Percentiles rank a stretch among this genome's conserved stretches.
phyloP scores from a whole-genome alignment of 2,329 filamentous ascomycete species.

The Xylariaceae sp. region DNA sequence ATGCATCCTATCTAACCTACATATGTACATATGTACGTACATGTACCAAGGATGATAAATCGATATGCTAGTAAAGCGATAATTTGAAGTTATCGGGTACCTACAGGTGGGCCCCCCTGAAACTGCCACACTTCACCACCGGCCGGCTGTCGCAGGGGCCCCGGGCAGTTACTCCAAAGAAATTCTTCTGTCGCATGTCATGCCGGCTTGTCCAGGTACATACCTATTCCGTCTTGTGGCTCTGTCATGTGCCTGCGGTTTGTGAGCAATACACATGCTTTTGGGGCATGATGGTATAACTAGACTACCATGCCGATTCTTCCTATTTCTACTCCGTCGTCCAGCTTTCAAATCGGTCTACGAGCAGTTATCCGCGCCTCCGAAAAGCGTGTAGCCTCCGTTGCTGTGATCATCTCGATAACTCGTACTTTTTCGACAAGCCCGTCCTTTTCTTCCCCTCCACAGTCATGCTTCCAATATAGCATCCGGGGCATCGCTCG shows the following conservation, averaged over 20 bases:
- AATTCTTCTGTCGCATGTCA: constrained; percentile 6
- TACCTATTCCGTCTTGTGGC: background rate
- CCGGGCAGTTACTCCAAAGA: constrained; percentile 4
- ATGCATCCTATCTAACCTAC: no score
- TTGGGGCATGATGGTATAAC: constrained; percentile 38
- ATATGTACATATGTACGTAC: no score
- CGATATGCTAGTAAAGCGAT: background rate
- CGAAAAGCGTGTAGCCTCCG: constrained; percentile 25
- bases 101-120: background rate
- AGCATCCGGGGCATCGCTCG: constrained; percentile 22
- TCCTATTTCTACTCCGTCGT: constrained; percentile 34
- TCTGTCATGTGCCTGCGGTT: constrained; percentile 14
- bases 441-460: background rate
- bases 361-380: constrained; percentile 38
- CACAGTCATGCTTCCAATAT: constrained; percentile 33
- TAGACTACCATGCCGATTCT: constrained; percentile 41
- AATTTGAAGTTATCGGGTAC: background rate
- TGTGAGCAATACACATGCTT: constrained; percentile 13
- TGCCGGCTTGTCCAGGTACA: background rate
- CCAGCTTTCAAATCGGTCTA: constrained; percentile 42
- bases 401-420: constrained; percentile 25
- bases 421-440: constrained; percentile 34
- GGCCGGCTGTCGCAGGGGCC: constrained; percentile 8
- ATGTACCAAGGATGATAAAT: no score
- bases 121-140: constrained; percentile 23